Conservation (phyloP, 768 basidiomycete genomes). For the Postia placenta region DNA sequence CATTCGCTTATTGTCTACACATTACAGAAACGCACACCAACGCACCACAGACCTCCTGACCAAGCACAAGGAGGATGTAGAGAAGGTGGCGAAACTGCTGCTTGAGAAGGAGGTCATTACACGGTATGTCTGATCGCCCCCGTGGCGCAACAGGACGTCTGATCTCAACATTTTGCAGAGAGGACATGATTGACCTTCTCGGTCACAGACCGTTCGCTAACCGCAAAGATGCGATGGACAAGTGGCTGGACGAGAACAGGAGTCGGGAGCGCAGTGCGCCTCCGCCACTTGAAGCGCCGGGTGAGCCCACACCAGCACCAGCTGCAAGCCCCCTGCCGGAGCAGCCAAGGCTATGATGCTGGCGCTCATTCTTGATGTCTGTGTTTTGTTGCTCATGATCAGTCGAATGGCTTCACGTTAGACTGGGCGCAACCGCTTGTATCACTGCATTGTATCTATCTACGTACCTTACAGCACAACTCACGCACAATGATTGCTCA, state of each 20-base stretch:
- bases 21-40: conserved; percentile 61
- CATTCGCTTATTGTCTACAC: neutral
- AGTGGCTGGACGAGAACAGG: conserved; percentile 85
- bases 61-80: conserved; percentile 79
- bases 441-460: conserved; percentile 16
- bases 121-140: conserved; percentile 69
- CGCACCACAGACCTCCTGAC: conserved; percentile 80
- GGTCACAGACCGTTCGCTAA: conserved; percentile 80
- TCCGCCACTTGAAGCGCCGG: conserved; percentile 46
- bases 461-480: conserved; percentile 10
- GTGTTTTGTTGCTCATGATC: conserved; percentile 3
- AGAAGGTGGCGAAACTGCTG: conserved; percentile 86
- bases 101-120: conserved; percentile 96
- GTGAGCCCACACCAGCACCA: conserved; percentile 40
- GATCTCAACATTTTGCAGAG: conserved; percentile 39
- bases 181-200: conserved; percentile 81
- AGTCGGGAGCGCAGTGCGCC: conserved; percentile 55
- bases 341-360: conserved; percentile 16
- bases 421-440: conserved; percentile 13
- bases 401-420: conserved; percentile 13
- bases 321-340: conserved; percentile 38
- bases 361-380: neutral
- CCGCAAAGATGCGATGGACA: conserved; percentile 90
- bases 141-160: no score
- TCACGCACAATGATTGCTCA: conserved; percentile 4